These are phyloP conservation scores for Auriscalpium vulgare DNA, from an alignment of 768 basidiomycete species.

Conservation along the genomic window DNA sequence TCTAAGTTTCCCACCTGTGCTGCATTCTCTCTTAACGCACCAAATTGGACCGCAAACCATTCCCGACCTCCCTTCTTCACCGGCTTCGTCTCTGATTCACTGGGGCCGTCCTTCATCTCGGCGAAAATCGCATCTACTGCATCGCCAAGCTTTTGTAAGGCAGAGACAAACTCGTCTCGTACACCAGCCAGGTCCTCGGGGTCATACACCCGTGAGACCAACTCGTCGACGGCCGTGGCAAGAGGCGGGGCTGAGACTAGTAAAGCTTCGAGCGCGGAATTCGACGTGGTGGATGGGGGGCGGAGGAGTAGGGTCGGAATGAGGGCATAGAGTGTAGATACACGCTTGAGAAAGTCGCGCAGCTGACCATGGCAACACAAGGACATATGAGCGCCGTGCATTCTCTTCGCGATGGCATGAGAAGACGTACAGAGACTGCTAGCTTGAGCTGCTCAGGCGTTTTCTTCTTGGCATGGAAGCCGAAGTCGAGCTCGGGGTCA, in stretches of 20 bases:
- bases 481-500: constrained; percentile 8
- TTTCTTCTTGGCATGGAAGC: background rate
- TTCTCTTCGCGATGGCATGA: background rate
- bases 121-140: constrained; percentile 8
- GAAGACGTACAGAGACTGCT: constrained; percentile 6
- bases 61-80: no score
- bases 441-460: constrained; percentile 5
- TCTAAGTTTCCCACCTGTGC: no score
- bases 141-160: background rate
- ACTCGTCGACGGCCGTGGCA: constrained; percentile 8
- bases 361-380: constrained; percentile 1
- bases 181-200: background rate
- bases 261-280: constrained; percentile 7
- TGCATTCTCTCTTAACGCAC: no score
- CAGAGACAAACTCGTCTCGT: constrained; percentile 8
- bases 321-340: constrained; percentile 3
- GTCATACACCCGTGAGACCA: constrained; percentile 7
- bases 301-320: background rate
- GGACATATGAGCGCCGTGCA: background rate
- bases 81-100: no score
- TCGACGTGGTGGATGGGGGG: background rate
- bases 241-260: constrained; percentile 8
- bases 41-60: no score
- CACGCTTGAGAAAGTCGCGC: background rate
- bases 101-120: background rate